Conservation (phyloP, 495 filamentous ascomycete genomes). For the Friedmanniomyces simplex region DNA sequence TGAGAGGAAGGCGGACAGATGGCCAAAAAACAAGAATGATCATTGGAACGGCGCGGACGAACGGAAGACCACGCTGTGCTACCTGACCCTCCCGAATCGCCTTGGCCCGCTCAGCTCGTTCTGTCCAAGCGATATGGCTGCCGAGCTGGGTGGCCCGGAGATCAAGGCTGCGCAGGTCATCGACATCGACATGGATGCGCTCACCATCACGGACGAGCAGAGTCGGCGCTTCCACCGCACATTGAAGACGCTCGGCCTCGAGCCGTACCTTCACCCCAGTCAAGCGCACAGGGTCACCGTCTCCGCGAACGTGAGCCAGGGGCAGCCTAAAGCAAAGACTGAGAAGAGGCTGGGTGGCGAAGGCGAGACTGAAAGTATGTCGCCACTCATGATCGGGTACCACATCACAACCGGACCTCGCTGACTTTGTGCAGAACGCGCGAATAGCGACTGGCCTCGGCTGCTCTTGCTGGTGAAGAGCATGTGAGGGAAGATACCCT, state of each 20-base stretch:
- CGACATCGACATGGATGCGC: neutral
- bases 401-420: too few species aligned
- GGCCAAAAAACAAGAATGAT: neutral
- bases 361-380: neutral
- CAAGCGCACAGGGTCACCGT: neutral
- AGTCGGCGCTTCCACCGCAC: conserved; percentile 7
- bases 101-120: neutral
- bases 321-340: neutral
- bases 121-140: neutral
- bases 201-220: neutral
- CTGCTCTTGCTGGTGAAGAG: neutral
- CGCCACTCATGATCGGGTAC: neutral
- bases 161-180: neutral
- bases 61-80: conserved; percentile 3
- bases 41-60: neutral
- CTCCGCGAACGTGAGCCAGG: neutral
- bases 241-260: conserved; percentile 7
- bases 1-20: neutral
- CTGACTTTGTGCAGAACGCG: neutral
- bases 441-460: neutral
- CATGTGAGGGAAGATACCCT: neutral
- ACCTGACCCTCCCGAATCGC: neutral
- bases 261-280: conserved; percentile 7
- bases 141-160: neutral
- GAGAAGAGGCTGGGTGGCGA: neutral